Conservation (phyloP, 2,329 filamentous ascomycete genomes). For the Exophiala spinifera region DNA sequence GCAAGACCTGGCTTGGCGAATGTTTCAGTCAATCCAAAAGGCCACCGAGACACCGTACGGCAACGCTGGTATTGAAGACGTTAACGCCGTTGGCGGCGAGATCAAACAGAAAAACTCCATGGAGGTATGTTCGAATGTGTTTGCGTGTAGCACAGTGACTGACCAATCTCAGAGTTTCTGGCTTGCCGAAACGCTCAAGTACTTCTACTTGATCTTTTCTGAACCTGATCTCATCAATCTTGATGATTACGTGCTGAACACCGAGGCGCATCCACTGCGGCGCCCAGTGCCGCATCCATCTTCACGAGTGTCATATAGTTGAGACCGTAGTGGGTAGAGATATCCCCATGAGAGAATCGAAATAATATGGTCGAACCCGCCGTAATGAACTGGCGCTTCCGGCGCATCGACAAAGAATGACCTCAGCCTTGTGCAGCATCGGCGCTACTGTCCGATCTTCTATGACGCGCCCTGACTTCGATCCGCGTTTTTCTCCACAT, state of each 20-base stretch:
- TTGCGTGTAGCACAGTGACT: not conserved
- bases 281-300: not conserved
- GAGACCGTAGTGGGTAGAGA: too few species aligned
- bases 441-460: too few species aligned
- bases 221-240: constrained; percentile 40
- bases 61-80: constrained; percentile 53
- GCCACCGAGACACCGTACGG: constrained; percentile 42
- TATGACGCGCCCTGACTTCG: too few species aligned
- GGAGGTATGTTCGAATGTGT: not conserved
- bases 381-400: too few species aligned
- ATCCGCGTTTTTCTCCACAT: too few species aligned
- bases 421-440: too few species aligned
- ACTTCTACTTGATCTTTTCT: constrained; percentile 44
- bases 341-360: too few species aligned
- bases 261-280: constrained; percentile 40
- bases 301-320: too few species aligned
- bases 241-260: constrained; percentile 45
- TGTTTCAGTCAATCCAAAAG: constrained; percentile 48
- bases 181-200: constrained; percentile 45
- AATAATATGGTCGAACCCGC: too few species aligned
- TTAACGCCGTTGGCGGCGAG: not conserved
- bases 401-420: too few species aligned
- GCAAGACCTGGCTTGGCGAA: constrained; percentile 47
- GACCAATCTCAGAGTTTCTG: constrained; percentile 32
- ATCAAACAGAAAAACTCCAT: not conserved